phyloP scores from a whole-genome alignment of 2,329 filamentous ascomycete species.

The Fusarium albidum region DNA sequence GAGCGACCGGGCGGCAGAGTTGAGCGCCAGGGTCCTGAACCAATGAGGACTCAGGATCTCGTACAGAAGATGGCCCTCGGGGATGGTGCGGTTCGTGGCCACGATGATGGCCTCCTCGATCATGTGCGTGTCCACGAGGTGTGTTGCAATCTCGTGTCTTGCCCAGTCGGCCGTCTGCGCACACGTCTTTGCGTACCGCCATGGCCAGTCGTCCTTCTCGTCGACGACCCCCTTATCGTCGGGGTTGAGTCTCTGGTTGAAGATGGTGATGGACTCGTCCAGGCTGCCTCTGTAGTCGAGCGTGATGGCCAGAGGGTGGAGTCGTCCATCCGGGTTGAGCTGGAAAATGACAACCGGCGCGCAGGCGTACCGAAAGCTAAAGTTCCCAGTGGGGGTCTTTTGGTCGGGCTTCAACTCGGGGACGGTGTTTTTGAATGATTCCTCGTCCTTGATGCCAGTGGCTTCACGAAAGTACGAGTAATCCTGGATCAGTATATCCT shows the following conservation, averaged over 20 bases:
- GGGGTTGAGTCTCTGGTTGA: constrained; percentile 19
- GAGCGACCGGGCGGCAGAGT: constrained; percentile 8
- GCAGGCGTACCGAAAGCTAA: constrained; percentile 12
- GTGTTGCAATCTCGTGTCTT: constrained; percentile 24
- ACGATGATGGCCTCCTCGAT: constrained; percentile 31
- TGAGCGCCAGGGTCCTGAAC: constrained; percentile 27
- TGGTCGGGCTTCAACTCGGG: not conserved
- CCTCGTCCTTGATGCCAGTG: constrained; percentile 11
- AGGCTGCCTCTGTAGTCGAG: constrained; percentile 23
- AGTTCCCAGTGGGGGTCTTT: not conserved
- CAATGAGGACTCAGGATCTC: constrained; percentile 26
- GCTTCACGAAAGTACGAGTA: constrained; percentile 29
- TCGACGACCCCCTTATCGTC: constrained; percentile 9
- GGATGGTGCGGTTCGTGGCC: constrained; percentile 23
- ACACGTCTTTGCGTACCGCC: constrained; percentile 31
- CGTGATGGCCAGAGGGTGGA: constrained; percentile 27
- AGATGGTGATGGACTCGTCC: constrained; percentile 21
- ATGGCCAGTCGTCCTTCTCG: constrained; percentile 29
- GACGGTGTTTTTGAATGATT: constrained; percentile 9
- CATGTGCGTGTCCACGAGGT: constrained; percentile 30
- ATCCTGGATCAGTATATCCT: constrained; percentile 29
- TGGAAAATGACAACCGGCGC: constrained; percentile 26
- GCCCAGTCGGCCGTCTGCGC: constrained; percentile 30
- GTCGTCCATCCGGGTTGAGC: constrained; percentile 19
- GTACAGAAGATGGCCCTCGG: constrained; percentile 20